These are phyloP conservation scores for Aspergillus amoenus DNA, from an alignment of 2,329 filamentous ascomycete genomes.

Conservation along the genomic window DNA sequence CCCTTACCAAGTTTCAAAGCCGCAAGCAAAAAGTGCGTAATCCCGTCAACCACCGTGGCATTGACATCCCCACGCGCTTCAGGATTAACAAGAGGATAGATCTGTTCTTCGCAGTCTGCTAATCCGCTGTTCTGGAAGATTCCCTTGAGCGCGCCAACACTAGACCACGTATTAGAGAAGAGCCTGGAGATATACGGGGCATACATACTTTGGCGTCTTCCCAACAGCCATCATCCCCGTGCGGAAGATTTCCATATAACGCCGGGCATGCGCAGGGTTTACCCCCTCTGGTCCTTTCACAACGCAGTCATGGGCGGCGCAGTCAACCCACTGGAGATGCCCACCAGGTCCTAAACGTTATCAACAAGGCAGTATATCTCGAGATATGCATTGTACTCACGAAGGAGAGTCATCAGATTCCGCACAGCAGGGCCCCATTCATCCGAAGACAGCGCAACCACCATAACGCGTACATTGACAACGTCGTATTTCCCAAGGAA, in stretches of 20 bases:
- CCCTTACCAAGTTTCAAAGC: background rate
- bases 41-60: background rate
- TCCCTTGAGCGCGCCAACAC: background rate
- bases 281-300: background rate
- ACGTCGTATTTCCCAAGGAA: background rate
- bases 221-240: background rate
- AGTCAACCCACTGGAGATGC: background rate
- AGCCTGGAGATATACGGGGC: too few species aligned
- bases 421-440: background rate
- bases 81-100: background rate
- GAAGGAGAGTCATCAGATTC: background rate
- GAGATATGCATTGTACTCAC: background rate
- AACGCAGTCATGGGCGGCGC: background rate
- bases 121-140: background rate
- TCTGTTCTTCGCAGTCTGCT: background rate
- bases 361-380: background rate
- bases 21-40: background rate
- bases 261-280: background rate
- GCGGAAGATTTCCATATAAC: background rate
- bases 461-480: background rate
- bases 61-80: background rate
- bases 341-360: background rate
- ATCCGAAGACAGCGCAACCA: background rate
- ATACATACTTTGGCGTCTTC: background rate
- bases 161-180: background rate